phyloP scores from a whole-genome alignment of 305 asterid genomes.

The Withania somnifera region DNA sequence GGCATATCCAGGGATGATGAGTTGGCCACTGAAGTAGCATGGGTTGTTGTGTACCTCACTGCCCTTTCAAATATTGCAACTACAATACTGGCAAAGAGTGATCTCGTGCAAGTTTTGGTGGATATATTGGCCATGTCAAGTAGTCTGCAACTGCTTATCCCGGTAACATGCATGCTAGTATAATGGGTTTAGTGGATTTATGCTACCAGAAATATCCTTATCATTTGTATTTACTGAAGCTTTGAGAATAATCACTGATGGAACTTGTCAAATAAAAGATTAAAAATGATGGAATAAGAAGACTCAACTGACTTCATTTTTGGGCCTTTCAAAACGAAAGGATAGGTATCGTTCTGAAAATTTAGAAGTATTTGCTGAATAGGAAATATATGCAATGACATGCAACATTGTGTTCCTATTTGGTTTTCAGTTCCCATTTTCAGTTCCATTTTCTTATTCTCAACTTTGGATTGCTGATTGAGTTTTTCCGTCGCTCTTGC shows the following conservation, averaged over 20 bases:
- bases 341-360: neutral
- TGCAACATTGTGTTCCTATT: neutral
- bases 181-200: neutral
- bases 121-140: slow-evolving; percentile 61
- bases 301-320: neutral
- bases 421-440: neutral
- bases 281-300: neutral
- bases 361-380: neutral
- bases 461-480: neutral
- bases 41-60: slow-evolving; percentile 94
- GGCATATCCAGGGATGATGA: slow-evolving; percentile 68
- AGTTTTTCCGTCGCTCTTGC: neutral
- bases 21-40: slow-evolving; percentile 85
- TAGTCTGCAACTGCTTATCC: slow-evolving; percentile 82
- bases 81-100: slow-evolving; percentile 54
- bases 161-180: slow-evolving; percentile 44
- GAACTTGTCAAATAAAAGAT: neutral
- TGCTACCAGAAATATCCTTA: neutral
- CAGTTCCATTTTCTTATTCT: neutral
- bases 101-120: slow-evolving; percentile 55
- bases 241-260: neutral
- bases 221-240: neutral
- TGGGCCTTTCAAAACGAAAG: neutral
- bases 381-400: neutral
- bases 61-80: slow-evolving; percentile 87